Evolutionary conservation across 257 asterid species (phyloP).

Genomic region (Marsdenia floribunda): DNA sequence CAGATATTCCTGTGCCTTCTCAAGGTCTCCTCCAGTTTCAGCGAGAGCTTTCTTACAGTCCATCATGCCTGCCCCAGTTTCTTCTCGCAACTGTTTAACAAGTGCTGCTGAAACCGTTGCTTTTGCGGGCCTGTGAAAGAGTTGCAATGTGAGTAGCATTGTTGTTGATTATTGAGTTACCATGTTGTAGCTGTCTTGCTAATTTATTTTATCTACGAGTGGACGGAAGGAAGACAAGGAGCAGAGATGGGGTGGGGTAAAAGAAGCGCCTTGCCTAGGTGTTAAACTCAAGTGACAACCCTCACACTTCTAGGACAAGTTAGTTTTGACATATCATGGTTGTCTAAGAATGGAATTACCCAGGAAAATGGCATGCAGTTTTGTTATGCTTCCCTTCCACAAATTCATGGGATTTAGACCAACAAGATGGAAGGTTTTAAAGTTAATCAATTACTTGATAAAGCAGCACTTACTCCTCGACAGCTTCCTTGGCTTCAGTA

Average conservation of each 20-base stretch:
- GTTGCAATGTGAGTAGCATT: neutral
- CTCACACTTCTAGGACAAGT: neutral
- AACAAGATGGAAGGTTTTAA: neutral
- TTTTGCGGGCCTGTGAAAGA: constrained; percentile 51
- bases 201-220: too few species aligned
- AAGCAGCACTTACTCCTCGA: constrained; percentile 51
- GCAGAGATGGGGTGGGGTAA: neutral
- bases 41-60: constrained; percentile 97
- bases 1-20: constrained; percentile 87
- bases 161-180: neutral
- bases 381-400: neutral
- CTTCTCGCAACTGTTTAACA: constrained; percentile 91
- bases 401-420: neutral
- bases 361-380: neutral
- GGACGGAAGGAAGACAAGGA: neutral
- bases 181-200: too few species aligned
- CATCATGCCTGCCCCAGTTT: constrained; percentile 99
- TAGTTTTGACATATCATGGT: neutral
- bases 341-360: neutral
- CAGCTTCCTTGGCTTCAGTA: constrained; percentile 43
- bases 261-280: neutral
- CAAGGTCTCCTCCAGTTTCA: constrained; percentile 83
- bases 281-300: neutral
- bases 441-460: neutral
- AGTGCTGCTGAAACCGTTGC: constrained; percentile 59